Percentiles rank a stretch among this genome's conserved stretches.
These are phyloP conservation scores for Articulospora tetracladia DNA, from an alignment of 495 filamentous ascomycete genomes.

Conservation along the genomic window DNA sequence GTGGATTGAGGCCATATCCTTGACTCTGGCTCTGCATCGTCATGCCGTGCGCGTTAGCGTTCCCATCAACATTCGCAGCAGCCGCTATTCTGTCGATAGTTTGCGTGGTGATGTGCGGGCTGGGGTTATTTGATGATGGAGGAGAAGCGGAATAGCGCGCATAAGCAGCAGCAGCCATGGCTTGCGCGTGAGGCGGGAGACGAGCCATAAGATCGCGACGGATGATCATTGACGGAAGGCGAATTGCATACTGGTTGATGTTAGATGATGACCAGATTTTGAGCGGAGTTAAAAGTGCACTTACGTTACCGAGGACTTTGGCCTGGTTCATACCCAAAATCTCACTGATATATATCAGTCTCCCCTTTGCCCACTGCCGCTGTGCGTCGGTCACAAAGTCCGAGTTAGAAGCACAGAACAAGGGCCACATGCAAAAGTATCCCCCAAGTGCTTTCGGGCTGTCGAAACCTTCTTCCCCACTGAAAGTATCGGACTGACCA, in stretches of 20 bases:
- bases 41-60: conserved; percentile 3
- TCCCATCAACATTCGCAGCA: conserved; percentile 1
- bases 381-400: conserved; percentile 48
- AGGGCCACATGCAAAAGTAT: conserved; percentile 41
- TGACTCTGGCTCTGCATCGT: conserved; percentile 26
- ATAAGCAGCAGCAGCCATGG: not conserved
- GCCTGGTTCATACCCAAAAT: conserved; percentile 46
- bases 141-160: not conserved
- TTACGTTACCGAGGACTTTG: conserved; percentile 38
- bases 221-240: conserved; percentile 51
- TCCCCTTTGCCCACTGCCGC: conserved; percentile 40
- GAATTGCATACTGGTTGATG: conserved; percentile 35
- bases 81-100: not conserved
- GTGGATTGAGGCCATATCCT: conserved; percentile 28
- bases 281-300: conserved; percentile 5
- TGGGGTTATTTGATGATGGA: not conserved
- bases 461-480: conserved; percentile 21
- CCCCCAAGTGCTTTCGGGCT: conserved; percentile 40
- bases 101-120: not conserved
- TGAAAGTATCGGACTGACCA: conserved; percentile 25
- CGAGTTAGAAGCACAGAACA: conserved; percentile 38
- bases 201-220: conserved; percentile 31
- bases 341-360: conserved; percentile 41
- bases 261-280: not conserved
- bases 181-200: conserved; percentile 9